These are phyloP conservation scores for Dactylonectria macrodidyma DNA, from an alignment of 2,329 filamentous ascomycete species.

Conservation along the genomic window DNA sequence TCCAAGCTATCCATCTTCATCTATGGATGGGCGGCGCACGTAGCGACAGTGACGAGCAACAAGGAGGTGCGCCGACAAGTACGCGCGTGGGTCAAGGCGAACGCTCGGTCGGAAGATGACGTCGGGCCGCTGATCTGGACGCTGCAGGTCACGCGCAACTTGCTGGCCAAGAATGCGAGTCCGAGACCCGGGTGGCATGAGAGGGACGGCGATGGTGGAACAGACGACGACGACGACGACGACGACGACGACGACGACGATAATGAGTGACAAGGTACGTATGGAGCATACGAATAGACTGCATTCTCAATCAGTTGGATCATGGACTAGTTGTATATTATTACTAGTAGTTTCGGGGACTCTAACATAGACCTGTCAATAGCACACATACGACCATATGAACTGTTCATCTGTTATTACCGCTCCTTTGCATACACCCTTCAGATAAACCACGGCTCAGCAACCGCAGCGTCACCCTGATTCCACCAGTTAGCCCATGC, in stretches of 20 bases:
- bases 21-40: conserved; percentile 55
- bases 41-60: conserved; percentile 58
- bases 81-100: conserved; percentile 52
- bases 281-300: neutral
- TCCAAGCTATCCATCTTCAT: conserved; percentile 58
- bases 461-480: conserved; percentile 27
- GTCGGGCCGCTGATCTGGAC: conserved; percentile 52
- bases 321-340: too few species aligned
- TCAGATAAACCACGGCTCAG: conserved; percentile 42
- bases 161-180: conserved; percentile 52
- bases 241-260: conserved; percentile 9
- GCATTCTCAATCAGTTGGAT: neutral
- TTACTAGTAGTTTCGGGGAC: neutral
- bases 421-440: too few species aligned
- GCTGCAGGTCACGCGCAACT: conserved; percentile 54
- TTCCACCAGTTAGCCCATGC: conserved; percentile 29
- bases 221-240: conserved; percentile 5
- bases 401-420: too few species aligned
- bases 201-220: neutral
- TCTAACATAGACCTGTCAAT: neutral
- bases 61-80: conserved; percentile 57
- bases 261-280: neutral
- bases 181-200: conserved; percentile 40
- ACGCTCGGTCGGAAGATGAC: conserved; percentile 49
- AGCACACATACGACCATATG: neutral